Conservation (phyloP, 768 basidiomycete species). For the Tricholoma sp. region DNA sequence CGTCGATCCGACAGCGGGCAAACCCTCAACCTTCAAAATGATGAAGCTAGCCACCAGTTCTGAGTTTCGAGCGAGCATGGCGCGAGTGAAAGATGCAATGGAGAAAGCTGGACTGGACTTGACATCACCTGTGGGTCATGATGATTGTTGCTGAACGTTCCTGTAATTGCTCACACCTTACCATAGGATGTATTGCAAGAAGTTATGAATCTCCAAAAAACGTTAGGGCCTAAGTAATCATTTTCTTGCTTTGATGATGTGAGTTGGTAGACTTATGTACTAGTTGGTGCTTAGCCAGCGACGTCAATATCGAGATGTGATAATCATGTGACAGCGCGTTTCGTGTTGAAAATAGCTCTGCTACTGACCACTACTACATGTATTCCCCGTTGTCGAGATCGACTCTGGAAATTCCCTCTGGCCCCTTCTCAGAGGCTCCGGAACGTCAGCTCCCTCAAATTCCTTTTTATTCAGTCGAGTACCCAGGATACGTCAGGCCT, state of each 20-base stretch:
- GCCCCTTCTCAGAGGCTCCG: slow-evolving; percentile 17
- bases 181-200: slow-evolving; percentile 45
- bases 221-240: slow-evolving; percentile 13
- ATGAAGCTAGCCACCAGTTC: slow-evolving; percentile 47
- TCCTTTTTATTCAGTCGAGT: slow-evolving; percentile 79
- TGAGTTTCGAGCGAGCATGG: slow-evolving; percentile 46
- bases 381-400: slow-evolving; percentile 8
- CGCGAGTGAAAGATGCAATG: slow-evolving; percentile 43
- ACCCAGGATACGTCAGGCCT: slow-evolving; percentile 77
- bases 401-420: background rate
- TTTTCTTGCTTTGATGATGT: background rate
- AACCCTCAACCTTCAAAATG: slow-evolving; percentile 48
- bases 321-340: background rate
- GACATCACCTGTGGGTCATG: slow-evolving; percentile 40
- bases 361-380: background rate
- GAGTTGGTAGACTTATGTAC: background rate
- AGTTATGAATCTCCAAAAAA: slow-evolving; percentile 27
- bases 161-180: background rate
- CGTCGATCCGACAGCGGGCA: slow-evolving; percentile 38
- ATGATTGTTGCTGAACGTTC: background rate
- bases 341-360: too few species aligned
- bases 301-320: background rate
- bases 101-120: slow-evolving; percentile 59
- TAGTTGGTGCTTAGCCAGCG: background rate
- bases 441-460: slow-evolving; percentile 46